These are phyloP conservation scores for Aspergillus hancockii DNA, from an alignment of 495 filamentous ascomycete species.

Conservation along the genomic window DNA sequence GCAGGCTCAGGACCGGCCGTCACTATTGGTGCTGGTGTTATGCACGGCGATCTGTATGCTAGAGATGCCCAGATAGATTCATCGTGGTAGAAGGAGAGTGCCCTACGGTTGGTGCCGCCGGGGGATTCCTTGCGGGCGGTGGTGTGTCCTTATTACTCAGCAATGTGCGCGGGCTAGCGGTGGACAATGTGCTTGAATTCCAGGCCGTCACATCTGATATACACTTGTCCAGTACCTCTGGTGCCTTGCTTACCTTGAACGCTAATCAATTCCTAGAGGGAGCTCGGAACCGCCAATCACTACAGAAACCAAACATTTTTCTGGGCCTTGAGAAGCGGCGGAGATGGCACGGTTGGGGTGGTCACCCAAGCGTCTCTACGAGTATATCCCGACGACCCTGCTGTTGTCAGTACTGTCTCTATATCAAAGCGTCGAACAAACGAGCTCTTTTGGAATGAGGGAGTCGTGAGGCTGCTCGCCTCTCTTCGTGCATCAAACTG, in stretches of 20 bases:
- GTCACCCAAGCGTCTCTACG: conserved; percentile 46
- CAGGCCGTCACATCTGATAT: conserved; percentile 31
- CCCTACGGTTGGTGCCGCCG: conserved; percentile 34
- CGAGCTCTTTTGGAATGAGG: conserved; percentile 29
- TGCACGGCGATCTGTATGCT: conserved; percentile 45
- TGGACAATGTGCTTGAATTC: conserved; percentile 49
- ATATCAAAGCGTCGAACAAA: conserved; percentile 18
- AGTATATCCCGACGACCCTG: conserved; percentile 32
- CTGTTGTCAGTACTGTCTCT: conserved; percentile 37
- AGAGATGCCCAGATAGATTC: conserved; percentile 40
- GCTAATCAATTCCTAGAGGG: conserved; percentile 10
- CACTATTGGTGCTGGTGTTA: conserved; percentile 50
- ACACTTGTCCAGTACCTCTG: not conserved
- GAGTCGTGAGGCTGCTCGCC: conserved; percentile 18
- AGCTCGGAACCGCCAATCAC: conserved; percentile 39
- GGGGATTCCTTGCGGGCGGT: conserved; percentile 55
- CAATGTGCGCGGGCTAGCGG: conserved; percentile 47
- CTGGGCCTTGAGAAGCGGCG: conserved; percentile 52
- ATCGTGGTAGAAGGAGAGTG: conserved; percentile 50
- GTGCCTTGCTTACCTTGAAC: too few relatives aligned
- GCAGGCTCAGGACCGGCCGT: conserved; percentile 46
- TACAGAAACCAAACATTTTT: conserved; percentile 57
- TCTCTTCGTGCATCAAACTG: not conserved
- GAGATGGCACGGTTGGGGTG: conserved; percentile 50
- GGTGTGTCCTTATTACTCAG: conserved; percentile 46